Conservation (phyloP, 1,284 basidiomycete species). For the Trichosporon sp. region DNA sequence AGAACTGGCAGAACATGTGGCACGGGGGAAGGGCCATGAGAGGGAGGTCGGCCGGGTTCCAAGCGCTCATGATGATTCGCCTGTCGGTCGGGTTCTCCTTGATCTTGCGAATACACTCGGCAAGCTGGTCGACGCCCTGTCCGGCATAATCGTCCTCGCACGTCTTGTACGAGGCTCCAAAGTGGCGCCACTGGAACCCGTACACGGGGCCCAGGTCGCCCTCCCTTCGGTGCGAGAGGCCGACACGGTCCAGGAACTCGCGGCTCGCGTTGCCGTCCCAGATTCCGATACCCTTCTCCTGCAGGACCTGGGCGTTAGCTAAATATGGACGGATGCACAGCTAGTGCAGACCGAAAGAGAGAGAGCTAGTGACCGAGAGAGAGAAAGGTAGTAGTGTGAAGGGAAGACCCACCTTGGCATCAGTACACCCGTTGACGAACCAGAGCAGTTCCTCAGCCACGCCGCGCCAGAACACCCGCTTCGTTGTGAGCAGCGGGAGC, state of each 20-base stretch:
- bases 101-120: constrained; percentile 87
- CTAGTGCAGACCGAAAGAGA: too few relatives aligned
- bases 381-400: not conserved
- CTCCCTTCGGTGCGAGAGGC: constrained; percentile 77
- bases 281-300: constrained; percentile 86
- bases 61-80: constrained; percentile 92
- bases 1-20: constrained; percentile 99
- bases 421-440: constrained; percentile 87
- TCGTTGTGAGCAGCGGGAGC: constrained; percentile 90
- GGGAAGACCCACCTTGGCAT: constrained; percentile 59
- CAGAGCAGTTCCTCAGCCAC: constrained; percentile 94
- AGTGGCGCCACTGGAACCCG: constrained; percentile 98
- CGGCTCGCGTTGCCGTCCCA: constrained; percentile 97
- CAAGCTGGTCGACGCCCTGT: constrained; percentile 90
- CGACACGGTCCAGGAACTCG: constrained; percentile 81
- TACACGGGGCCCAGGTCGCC: constrained; percentile 97
- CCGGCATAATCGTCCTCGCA: constrained; percentile 81
- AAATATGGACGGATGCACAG: constrained; percentile 35
- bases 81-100: constrained; percentile 91
- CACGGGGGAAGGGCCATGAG: constrained; percentile 97
- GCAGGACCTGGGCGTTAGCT: constrained; percentile 61
- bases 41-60: constrained; percentile 92
- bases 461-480: constrained; percentile 87
- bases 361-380: too few relatives aligned
- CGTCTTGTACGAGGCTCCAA: constrained; percentile 84